Evolutionary conservation across 768 basidiomycete genomes (phyloP), one percentile per base, ranked within the genome.

Genomic region (Chalciporus piperatus): DNA sequence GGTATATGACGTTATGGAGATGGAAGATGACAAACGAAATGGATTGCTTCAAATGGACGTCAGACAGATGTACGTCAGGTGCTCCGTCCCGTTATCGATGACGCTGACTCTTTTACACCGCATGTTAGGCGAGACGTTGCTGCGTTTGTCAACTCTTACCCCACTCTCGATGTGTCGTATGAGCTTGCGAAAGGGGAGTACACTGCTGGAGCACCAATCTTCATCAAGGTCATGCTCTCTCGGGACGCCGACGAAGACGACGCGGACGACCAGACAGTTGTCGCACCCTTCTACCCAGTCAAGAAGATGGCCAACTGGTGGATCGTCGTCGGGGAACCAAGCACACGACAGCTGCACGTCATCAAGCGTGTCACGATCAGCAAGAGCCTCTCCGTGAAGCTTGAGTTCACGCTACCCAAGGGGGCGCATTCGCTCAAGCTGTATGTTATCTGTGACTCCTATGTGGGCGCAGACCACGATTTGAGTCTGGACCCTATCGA

Each of bases 1-100:
- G 1, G 94, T 99, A 0, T 97, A 98, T 66, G 97, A 98, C 65
- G 80, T 98, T 55, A 97, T 98, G 91, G 97, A 98, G 68, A 84
- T 98, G 84, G 97, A 98, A 64, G 96, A 98, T 60, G 87, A 89
- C 52, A 79, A 90, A 63, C 81, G 97, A 32, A 89, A 82, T 50
- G 74, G 83, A 48, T 72, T 98, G 20, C 71, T 98, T 25, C 83
- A 87, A 62, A 93, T 99, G 91, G 83, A 85, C 48, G 75, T 85
- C 1, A 74, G 78, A 35, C 89, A 97, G 67, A 92, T 98, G 92
- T 92, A 70, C 56, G 91, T 76, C 6, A 6, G 17, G 2, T 5
- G 6, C 27, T 17, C 3, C 13, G 5, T n/a, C n/a, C 33, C 45
- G 13, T 2, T 5, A n/a, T 7, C 6, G 16, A 2, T 30, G 10